A percentile compares a stretch with the other conserved stretches of the same genome.
These are phyloP conservation scores for Exophiala sideris DNA, from an alignment of 2,329 filamentous ascomycete species.

Conservation along the genomic window DNA sequence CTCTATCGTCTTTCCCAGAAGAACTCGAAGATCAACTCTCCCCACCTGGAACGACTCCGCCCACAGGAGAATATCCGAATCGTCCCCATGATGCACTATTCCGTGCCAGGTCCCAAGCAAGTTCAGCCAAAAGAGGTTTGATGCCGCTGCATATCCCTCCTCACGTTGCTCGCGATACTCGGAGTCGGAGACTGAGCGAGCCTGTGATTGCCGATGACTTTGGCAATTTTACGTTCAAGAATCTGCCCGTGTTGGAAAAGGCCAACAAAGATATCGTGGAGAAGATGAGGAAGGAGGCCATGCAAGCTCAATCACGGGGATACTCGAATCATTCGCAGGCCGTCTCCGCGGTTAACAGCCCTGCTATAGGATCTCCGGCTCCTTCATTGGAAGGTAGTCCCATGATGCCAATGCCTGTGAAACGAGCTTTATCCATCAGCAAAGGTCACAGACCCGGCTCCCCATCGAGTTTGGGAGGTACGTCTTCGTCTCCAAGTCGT, in stretches of 20 bases:
- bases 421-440: slow-evolving; percentile 77
- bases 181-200: slow-evolving; percentile 84
- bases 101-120: slow-evolving; percentile 80
- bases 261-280: slow-evolving; percentile 99
- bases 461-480: slow-evolving; percentile 69
- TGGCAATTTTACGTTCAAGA: slow-evolving; percentile 95
- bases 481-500: slow-evolving; percentile 80
- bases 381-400: slow-evolving; percentile 81
- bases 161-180: slow-evolving; percentile 79
- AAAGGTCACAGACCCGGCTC: slow-evolving; percentile 82
- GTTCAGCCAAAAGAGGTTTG: slow-evolving; percentile 80
- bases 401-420: slow-evolving; percentile 72
- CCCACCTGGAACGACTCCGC: slow-evolving; percentile 62
- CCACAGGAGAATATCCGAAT: slow-evolving; percentile 73
- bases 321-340: slow-evolving; percentile 39
- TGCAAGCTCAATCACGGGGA: slow-evolving; percentile 63
- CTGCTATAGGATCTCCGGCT: slow-evolving; percentile 54
- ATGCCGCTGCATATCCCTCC: slow-evolving; percentile 97
- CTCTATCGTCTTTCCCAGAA: slow-evolving; percentile 85
- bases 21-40: slow-evolving; percentile 88
- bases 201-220: slow-evolving; percentile 88
- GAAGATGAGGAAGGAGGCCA: slow-evolving; percentile 85
- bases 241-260: slow-evolving; percentile 91
- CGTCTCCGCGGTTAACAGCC: slow-evolving; percentile 33
- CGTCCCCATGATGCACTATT: slow-evolving; percentile 93